Conservation (phyloP, 805 yeast species). For the Dipodascus albidus region DNA sequence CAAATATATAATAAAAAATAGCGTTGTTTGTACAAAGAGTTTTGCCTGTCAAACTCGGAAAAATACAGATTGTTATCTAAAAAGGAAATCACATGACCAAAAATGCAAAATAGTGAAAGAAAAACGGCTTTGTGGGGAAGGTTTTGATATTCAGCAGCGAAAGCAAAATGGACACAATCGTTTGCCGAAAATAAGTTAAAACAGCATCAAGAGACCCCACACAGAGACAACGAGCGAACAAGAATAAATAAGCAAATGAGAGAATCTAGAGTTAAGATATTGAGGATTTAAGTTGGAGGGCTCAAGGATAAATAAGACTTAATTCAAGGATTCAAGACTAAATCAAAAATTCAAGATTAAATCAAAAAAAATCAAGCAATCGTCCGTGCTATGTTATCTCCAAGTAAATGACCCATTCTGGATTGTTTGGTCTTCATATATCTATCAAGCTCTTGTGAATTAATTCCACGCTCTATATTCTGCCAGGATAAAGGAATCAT, state of each 20-base stretch:
- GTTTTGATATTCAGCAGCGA: too few relatives aligned
- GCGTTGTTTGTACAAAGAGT: neutral
- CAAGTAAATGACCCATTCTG: slow-evolving; percentile 91
- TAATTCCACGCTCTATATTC: slow-evolving; percentile 48
- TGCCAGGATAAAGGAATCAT: slow-evolving; percentile 96
- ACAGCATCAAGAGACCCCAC: too few relatives aligned
- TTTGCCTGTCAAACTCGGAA: neutral
- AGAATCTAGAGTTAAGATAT: too few relatives aligned
- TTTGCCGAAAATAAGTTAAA: too few relatives aligned
- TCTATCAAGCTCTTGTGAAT: slow-evolving; percentile 80
- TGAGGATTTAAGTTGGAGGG: too few relatives aligned
- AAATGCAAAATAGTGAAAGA: neutral
- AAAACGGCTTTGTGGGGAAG: neutral
- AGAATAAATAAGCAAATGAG: too few relatives aligned
- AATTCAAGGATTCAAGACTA: too few relatives aligned
- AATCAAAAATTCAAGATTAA: neutral
- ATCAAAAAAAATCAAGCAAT: neutral
- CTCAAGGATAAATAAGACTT: too few relatives aligned
- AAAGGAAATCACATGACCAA: neutral
- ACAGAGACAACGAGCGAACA: too few relatives aligned
- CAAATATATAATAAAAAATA: too few relatives aligned
- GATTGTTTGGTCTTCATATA: slow-evolving; percentile 89
- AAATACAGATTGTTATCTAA: too few relatives aligned
- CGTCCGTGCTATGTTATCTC: neutral
- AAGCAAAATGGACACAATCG: too few relatives aligned